These are phyloP conservation scores for Castanea crenata DNA, from an alignment of 306 rosid species.

Conservation along the genomic window DNA sequence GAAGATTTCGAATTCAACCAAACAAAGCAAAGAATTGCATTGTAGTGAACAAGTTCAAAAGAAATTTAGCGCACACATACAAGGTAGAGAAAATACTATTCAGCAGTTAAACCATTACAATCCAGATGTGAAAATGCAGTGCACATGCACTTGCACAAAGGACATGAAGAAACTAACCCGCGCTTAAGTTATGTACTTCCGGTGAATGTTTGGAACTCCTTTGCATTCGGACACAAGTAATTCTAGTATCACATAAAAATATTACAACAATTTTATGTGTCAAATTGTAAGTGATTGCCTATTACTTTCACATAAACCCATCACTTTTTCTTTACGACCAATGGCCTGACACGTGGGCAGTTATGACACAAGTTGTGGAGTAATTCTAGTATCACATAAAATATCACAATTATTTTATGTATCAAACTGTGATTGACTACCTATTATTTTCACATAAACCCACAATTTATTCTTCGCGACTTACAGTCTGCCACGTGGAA, in stretches of 20 bases:
- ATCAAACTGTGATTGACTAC: too few species aligned
- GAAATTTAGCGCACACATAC: neutral
- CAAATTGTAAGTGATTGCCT: fast-evolving
- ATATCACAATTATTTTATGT: too few species aligned
- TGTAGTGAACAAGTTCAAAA: neutral
- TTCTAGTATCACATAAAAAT: too few species aligned
- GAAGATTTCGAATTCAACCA: neutral
- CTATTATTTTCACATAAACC: too few species aligned
- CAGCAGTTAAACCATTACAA: neutral
- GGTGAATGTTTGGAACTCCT: neutral
- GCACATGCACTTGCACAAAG: neutral
- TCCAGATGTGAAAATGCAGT: neutral
- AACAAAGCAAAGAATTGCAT: too few species aligned
- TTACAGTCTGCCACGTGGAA: too few species aligned
- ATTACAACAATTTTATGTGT: too few species aligned
- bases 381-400: too few species aligned
- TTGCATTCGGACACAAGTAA: neutral
- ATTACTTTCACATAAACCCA: too few species aligned
- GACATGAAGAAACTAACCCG: neutral
- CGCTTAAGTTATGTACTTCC: neutral
- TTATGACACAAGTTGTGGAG: too few species aligned
- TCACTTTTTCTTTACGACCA: too few species aligned
- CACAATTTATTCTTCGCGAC: too few species aligned
- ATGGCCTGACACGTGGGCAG: fast-evolving
- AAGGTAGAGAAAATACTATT: neutral